Conservation (phyloP, 192 early-diverging fungal genomes). For the Dimargaris cristalligena region DNA sequence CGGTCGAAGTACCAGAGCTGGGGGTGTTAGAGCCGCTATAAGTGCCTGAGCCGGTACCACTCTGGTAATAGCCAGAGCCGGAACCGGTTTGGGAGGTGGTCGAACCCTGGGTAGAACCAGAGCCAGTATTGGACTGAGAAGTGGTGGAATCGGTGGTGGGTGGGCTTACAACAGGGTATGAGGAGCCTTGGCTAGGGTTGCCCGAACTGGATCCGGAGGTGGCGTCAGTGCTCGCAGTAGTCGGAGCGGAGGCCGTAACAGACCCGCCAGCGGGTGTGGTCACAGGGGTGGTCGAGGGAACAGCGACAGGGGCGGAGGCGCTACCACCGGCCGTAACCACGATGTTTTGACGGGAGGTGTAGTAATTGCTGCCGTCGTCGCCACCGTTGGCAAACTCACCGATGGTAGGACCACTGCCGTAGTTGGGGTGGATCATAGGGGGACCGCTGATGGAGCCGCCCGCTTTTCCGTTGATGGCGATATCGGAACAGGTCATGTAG, state of each 20-base stretch:
- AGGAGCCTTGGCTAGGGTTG: not conserved
- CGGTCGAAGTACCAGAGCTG: not conserved
- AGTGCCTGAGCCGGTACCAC: not conserved
- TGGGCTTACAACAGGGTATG: not conserved
- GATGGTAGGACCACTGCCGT: constrained; percentile 11
- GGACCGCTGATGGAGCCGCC: constrained; percentile 17
- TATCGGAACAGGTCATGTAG: constrained; percentile 47
- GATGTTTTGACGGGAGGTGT: not conserved
- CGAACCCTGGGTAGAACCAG: not conserved
- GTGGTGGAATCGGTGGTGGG: not conserved
- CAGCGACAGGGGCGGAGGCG: not conserved
- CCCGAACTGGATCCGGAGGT: too few species aligned
- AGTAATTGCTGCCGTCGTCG: not conserved
- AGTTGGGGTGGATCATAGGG: constrained; percentile 20
- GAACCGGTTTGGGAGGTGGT: not conserved
- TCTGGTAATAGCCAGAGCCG: not conserved
- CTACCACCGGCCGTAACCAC: not conserved
- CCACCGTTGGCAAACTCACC: constrained; percentile 3
- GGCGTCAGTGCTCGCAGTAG: too few species aligned
- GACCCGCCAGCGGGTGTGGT: too few species aligned
- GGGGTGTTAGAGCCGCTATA: not conserved
- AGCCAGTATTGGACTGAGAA: not conserved
- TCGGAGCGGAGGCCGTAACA: not conserved
- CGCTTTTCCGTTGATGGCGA: constrained; percentile 26
- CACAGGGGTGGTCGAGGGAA: not conserved